Evolutionary conservation across 805 yeast species (phyloP), one percentile per base, ranked within the genome.

Genomic region (Metschnikowia lunata): DNA sequence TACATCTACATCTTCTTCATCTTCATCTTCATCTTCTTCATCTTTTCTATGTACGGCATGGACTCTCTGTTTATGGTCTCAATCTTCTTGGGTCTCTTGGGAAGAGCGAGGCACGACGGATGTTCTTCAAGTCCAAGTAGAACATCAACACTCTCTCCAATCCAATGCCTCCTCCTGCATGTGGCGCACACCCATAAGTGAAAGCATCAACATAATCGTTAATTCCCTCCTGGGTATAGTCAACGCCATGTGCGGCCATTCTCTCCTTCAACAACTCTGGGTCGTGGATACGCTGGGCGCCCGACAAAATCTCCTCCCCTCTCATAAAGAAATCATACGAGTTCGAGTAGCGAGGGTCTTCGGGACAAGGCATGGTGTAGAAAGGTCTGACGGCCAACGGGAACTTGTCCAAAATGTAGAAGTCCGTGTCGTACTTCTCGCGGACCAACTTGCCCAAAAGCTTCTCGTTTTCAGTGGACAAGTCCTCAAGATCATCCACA

Each of bases 151-250:
- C 99, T 75, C 99, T 87, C 74, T 93, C 99, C 55, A 93, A 74
- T 61, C 99, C 99, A 64, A 93, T 93, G 70, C 99, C 99, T 74
- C 99, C 99, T 66, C 99, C 99, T 30, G 96, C 99, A 61, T 93
- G 99, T 39, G 99, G 99, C 52, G 96, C 85, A 76, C 97, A 91
- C 14, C 98, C 99, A 63, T 84, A 91, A 37, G 79, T 72, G 75
- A 93, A 93, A 13, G 97, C 95, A 51, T 91, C 91, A 47, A 87
- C 83, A 71, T 93, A 93, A 63, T 93, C 98, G 63, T 78, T 77
- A 57, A 91, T 72, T 52, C 98, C 99, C 30, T 88, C 86, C 48
- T 78, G 77, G 47, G 72, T 71, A 47, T 95, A 87, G 62, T 88
- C 87, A 44, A 93, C 81, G 26, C 79, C 98, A 60, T 85, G 96